A percentile compares a stretch with the other conserved stretches of the same genome.
Conservation (phyloP, 2,329 filamentous ascomycete species). For the Biscogniauxia sp. region DNA sequence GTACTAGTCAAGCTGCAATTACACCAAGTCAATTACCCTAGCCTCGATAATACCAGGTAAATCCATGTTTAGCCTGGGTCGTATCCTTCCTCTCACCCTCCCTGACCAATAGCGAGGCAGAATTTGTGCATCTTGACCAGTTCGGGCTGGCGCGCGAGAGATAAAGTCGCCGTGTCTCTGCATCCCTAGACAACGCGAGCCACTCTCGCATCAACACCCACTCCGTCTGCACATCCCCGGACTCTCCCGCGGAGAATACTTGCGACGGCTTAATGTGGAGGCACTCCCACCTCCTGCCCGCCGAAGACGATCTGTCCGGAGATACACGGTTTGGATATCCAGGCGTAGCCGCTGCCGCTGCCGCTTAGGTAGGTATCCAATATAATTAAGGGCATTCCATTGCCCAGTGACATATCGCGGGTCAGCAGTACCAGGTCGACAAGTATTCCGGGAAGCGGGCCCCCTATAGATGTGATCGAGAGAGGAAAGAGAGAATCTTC, state of each 20-base stretch:
- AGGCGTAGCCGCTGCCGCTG: not conserved
- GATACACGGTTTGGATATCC: slow-evolving; percentile 19
- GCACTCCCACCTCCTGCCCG: slow-evolving; percentile 15
- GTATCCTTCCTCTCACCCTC: slow-evolving; percentile 1
- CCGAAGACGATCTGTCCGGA: slow-evolving; percentile 21
- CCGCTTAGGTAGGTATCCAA: no score
- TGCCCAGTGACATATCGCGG: not conserved
- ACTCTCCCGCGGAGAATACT: slow-evolving; percentile 25
- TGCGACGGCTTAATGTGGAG: slow-evolving; percentile 11
- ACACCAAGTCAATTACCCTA: not conserved
- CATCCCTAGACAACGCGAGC: not conserved
- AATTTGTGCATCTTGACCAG: not conserved
- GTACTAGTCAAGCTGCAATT: not conserved
- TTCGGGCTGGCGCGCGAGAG: slow-evolving; percentile 6
- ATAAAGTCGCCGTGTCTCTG: not conserved
- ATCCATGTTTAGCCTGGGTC: slow-evolving; percentile 6
- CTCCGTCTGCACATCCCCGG: slow-evolving; percentile 15
- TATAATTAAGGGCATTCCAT: slow-evolving; percentile 13
- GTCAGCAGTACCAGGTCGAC: slow-evolving; percentile 2
- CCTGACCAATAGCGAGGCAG: not conserved
- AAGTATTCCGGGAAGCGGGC: not conserved
- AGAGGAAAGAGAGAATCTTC: not conserved
- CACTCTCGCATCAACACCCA: not conserved
- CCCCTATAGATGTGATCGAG: not conserved
- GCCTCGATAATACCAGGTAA: not conserved